These are phyloP conservation scores for Hyphopichia fennica DNA, from an alignment of 1,139 yeast species.

Conservation along the genomic window DNA sequence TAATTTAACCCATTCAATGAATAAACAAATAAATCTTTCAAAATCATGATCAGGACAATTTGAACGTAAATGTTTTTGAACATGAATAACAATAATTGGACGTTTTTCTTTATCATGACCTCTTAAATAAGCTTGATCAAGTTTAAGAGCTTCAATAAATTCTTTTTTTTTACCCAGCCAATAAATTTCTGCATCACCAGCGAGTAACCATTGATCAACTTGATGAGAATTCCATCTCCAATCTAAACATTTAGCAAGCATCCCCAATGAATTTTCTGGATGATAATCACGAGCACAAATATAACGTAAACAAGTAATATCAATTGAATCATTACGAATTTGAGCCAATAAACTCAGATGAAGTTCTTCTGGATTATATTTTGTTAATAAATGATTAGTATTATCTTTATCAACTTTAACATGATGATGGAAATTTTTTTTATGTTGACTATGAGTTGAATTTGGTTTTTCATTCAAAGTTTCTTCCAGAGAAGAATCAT, in stretches of 20 bases:
- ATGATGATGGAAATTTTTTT: background rate
- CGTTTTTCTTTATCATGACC: conserved; percentile 66
- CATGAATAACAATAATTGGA: conserved; percentile 71
- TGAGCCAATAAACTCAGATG: conserved; percentile 49
- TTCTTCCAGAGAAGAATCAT: background rate
- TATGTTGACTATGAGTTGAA: background rate
- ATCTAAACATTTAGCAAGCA: conserved; percentile 64
- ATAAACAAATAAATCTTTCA: conserved; percentile 61
- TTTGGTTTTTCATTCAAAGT: background rate
- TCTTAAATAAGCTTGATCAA: conserved; percentile 62
- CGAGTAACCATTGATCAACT: conserved; percentile 56
- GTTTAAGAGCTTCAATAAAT: conserved; percentile 48
- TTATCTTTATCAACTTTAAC: background rate
- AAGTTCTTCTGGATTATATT: conserved; percentile 42
- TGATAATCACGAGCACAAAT: conserved; percentile 77
- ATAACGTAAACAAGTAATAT: conserved; percentile 64
- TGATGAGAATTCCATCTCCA: conserved; percentile 65
- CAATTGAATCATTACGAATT: conserved; percentile 70
- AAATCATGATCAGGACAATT: conserved; percentile 71
- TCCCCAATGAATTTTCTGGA: conserved; percentile 57
- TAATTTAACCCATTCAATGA: conserved; percentile 71
- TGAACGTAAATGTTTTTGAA: conserved; percentile 67
- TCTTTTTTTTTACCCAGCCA: conserved; percentile 31
- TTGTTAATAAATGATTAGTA: conserved; percentile 10
- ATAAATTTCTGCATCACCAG: conserved; percentile 54